Base-by-base conservation (phyloP, 2,329 filamentous ascomycete species). In the Alternaria sp. region DNA sequence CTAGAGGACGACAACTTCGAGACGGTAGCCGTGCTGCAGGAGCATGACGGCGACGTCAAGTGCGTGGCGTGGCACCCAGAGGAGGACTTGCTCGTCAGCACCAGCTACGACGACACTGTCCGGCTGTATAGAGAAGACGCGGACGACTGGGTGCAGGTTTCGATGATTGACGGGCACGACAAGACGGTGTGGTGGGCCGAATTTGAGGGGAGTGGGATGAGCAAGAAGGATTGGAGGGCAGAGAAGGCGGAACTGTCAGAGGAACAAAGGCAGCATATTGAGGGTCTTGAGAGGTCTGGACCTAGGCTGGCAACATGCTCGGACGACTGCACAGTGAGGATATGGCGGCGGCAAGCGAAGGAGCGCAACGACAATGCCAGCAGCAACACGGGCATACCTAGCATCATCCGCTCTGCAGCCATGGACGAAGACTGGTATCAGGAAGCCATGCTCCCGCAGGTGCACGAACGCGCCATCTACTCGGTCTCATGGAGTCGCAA, bases 31-130 rank as follows among this genome's bases (percentile, higher is more conserved):
- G 94, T 98, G 52, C 84, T 98, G 71, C 92, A 91, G 78, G 95
- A 98, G 79, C 95, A 99, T 76, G 90, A 93, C 45, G 93, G 91
- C 23, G 95, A 99, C 78, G 93, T 99, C 66, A 99, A 99, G 77
- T 92, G 88, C 64, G 91, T 99, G 2, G 87, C 88, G 3, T 99
- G 95, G 95, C 93, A 95, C 74, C 92, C 92, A 0, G 87, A 88
- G 52, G 85, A 85, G 70, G 80, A 97, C 65, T 84, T 95, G 45
- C 84, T 99, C 21, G 95, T 92, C 6, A 95, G 90, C 72, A 90
- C 87, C n/a, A 96, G 92, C 75, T 99, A 99, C 77, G 95, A 99
- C 73, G 90, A 98, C 74, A 95, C 90, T 5, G 89, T 97, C 31
- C 82, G 94, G 58, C 80, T 98, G 58, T 98, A 94, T 88, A 86